Conservation (phyloP, 192 early-diverging fungal genomes). For the Coemansia sp. region DNA sequence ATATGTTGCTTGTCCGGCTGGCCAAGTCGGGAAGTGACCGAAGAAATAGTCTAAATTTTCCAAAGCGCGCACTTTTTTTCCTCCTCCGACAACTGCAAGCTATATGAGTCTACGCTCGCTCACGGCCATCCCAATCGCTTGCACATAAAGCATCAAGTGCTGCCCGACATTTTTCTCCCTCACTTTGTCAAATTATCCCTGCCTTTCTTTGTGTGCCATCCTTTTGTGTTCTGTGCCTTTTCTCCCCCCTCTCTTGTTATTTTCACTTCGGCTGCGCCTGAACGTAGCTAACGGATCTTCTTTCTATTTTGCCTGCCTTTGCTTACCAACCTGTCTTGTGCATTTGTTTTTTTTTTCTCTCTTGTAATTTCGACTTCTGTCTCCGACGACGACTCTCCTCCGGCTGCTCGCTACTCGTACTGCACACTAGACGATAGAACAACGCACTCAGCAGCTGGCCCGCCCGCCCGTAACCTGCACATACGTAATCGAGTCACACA, state of each 20-base stretch:
- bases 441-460: neutral
- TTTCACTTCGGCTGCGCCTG: neutral
- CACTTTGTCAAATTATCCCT: constrained; percentile 17
- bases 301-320: constrained; percentile 7
- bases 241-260: neutral
- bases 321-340: constrained; percentile 6
- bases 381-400: neutral
- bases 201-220: constrained; percentile 1
- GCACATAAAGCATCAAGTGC: constrained; percentile 9
- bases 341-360: constrained; percentile 1
- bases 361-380: neutral
- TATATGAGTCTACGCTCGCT: constrained; percentile 4
- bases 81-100: neutral
- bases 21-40: constrained; percentile 8
- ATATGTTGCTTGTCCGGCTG: neutral
- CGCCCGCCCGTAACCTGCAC: neutral
- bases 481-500: neutral
- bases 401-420: neutral
- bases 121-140: constrained; percentile 3
- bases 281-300: constrained; percentile 11
- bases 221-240: constrained; percentile 7
- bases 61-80: neutral
- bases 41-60: constrained; percentile 13
- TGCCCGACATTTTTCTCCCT: neutral
- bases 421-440: neutral